Evolutionary conservation across 2,329 filamentous ascomycete genomes (phyloP), one percentile per base, ranked within the genome.

Genomic region (Blastomyces parvus): DNA sequence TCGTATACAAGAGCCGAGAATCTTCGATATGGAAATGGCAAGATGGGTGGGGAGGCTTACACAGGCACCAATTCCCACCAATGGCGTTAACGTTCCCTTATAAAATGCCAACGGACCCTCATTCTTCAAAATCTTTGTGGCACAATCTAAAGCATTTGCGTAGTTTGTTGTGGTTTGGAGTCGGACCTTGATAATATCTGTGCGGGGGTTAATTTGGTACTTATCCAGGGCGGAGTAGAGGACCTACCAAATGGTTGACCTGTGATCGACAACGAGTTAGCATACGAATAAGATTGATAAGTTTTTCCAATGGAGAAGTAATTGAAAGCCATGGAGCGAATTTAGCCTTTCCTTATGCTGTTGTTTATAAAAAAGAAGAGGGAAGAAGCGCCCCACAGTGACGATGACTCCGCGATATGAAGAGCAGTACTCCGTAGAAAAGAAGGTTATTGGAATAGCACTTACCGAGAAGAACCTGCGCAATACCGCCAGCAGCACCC

Each of bases 151-250:
- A 61, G 94, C 94, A 67, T 85, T 88, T 61, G 84, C 82, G 82
- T 97, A 96, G 69, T 90, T 84, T 27, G 83, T 86, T 62, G 88
- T 89, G 19, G 94, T 99, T 77, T 99, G 94, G 59, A 99, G 84
- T 63, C 94, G 90, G 71, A 99, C 94, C 80, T 99, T 99, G 80
- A 99, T 88, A 67, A 97, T 97, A 81, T 97, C 93, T 85, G 70
- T 52, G 46, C 60, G 60, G 60, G 33, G 56, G 50, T 53, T 44
- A 65, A 30, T 58, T 57, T 27, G 59, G 57, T 61, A 59, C 56
- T 11, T 59, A 42, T 22, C 33, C 8, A 38, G 44, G 11, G 61
- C 22, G 38, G 42, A 0, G 55, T 42, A 38, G 62, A 48, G 9
- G 8, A 74, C 79, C 73, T 80, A 85, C 84, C 85, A 70, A 88